Evolutionary conservation across 2,329 filamentous ascomycete genomes (phyloP), one percentile per base, ranked within the genome.

Genomic region (Exophiala phaeomuriformis): DNA sequence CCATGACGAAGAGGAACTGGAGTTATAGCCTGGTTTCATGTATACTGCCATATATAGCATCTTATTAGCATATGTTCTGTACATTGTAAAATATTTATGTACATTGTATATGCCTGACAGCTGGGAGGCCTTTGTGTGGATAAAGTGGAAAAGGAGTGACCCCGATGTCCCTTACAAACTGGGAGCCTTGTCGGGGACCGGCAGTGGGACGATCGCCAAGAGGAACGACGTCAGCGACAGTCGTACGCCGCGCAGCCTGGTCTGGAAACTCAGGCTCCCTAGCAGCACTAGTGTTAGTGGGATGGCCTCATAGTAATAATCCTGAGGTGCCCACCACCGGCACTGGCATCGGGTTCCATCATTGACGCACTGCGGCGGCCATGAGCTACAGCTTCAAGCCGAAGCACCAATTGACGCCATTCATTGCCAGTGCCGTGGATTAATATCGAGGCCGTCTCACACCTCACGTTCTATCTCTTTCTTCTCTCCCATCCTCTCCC

Each of bases 1-100:
- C 9, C 53, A 63, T 36, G 51, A 55, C 8, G 35, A 53, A 37
- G 51, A 52, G 12, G 59, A 63, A 46, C 7, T 50, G n/a, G 57
- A 61, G 43, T 37, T 62, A 33, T 57, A 45, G 42, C 8, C 7
- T 29, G 6, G 40, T 19, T 19, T 19, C 19, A 19, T 19, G 19
- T 19, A 19, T 19, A 19, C 19, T 19, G 19, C 19, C 19, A 19
- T 19, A 19, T 19, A 19, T 19, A 19, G 19, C 19, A 19, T 19
- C 19, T 19, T 19, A 19, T 19, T 19, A 19, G 19, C 19, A 19
- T 19, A 19, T 19, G 19, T 19, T 19, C 19, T 19, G 19, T 19
- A 19, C 19, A 19, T 19, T 19, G 19, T 19, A 19, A 19, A 19
- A 19, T 19, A 19, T 19, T 19, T 19, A 19, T 19, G 19, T 19